Conservation (phyloP, 2,329 filamentous ascomycete species). For the Fusarium praegraminearum region DNA sequence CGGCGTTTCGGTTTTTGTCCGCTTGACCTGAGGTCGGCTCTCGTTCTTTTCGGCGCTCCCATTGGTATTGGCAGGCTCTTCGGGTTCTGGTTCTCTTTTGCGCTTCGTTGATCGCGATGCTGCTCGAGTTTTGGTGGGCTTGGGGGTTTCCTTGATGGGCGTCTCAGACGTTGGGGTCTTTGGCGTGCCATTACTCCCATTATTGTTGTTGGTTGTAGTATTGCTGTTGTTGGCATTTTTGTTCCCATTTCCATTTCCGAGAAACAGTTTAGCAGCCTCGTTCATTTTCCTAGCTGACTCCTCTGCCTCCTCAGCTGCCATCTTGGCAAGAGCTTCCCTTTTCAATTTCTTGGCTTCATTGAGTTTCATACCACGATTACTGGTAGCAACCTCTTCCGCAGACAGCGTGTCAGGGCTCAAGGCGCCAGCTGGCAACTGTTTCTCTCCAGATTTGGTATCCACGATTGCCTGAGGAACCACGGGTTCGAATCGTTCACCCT, state of each 20-base stretch:
- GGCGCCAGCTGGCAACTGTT: conserved; percentile 69
- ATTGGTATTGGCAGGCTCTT: conserved; percentile 48
- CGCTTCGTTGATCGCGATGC: conserved; percentile 57
- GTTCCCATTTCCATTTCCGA: conserved; percentile 50
- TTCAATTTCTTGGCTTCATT: conserved; percentile 83
- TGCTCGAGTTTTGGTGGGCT: conserved; percentile 48
- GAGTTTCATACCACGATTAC: conserved; percentile 80
- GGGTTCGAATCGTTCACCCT: conserved; percentile 70
- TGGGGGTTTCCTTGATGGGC: conserved; percentile 47
- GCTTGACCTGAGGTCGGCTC: conserved; percentile 59
- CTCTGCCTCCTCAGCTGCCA: conserved; percentile 72
- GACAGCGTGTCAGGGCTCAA: conserved; percentile 68
- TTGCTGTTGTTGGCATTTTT: conserved; percentile 12
- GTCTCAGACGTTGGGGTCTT: conserved; percentile 45
- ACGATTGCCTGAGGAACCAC: conserved; percentile 53
- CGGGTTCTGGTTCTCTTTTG: conserved; percentile 57
- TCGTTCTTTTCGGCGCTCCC: conserved; percentile 46
- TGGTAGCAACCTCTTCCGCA: conserved; percentile 71
- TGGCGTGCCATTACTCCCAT: conserved; percentile 40
- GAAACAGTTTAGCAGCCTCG: conserved; percentile 60
- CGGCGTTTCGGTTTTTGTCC: conserved; percentile 69
- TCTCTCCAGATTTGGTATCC: conserved; percentile 63
- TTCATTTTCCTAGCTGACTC: conserved; percentile 67
- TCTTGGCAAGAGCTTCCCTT: conserved; percentile 71
- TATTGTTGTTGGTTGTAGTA: conserved; percentile 23